Base-by-base conservation (phyloP, 495 filamentous ascomycete species). In the Pseudotulostoma volvatum region DNA sequence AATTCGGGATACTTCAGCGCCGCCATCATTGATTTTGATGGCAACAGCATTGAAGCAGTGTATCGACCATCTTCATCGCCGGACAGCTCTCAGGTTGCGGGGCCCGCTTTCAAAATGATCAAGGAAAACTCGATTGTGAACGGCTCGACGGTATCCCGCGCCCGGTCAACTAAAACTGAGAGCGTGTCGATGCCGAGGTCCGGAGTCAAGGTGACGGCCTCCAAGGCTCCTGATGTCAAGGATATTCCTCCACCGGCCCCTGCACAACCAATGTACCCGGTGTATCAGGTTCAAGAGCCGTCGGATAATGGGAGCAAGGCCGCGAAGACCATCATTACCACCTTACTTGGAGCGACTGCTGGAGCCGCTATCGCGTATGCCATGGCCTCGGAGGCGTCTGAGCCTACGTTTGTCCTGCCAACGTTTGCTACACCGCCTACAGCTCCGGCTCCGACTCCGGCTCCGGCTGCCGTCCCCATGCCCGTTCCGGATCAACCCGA, bases 291-390 rank as follows among this genome's bases (percentile, higher is more conserved):
- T 14, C 51, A 44, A 9, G 56, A 51, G 37, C 51, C 57, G 34
- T 35, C 44, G 13, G 63, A 61, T 23, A 61, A 68, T 37, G 53
- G 53, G 17, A 56, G 52, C 39, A 64, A 53, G 36, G 53, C 55
- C 13, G 61, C 62, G 16, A 66, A 66, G 44, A 76, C 75, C 1
- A 59, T 92, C 18, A 64, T 90, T 5, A 83, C 82, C 7, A 79
- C 79, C 2, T 68, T 86, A 34, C 71, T 84, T 4, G 84, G 81
- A 16, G 84, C 77, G 13, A 81, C 79, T 7, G 73, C 79, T 2
- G 84, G 79, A 36, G 80, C 78, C 9, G 79, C 76, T 0, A 51
- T 85, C 28, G 77, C 80, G 1, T 88, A 87, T 52, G 74, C 77
- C 25, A 76, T 82, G 61, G 61, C 68, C 40, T 67, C 43, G 3